Evolutionary conservation across 192 early-diverging fungal genomes (phyloP), one percentile per base, ranked within the genome.

Genomic region (Coemansia sp.): DNA sequence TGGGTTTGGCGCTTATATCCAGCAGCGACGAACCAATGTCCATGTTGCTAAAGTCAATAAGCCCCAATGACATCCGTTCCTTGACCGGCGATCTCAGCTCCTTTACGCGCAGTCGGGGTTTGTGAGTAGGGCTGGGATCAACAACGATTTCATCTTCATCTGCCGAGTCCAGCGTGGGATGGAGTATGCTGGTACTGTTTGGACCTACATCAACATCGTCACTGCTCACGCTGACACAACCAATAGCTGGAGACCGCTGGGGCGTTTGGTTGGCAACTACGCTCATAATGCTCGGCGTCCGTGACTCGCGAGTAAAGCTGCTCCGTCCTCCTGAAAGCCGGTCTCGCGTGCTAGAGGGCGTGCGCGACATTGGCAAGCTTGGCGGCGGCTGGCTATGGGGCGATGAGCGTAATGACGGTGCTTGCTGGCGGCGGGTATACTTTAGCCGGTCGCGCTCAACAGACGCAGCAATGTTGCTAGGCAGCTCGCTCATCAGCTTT

Each of bases 21-120:
- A 62, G n/a, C 40, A 70, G 62, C 15, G 59, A 70, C 2, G 33
- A 20, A n/a, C 59, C 63, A 21, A 66, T 65, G 31, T 77, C 73
- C 50, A 78, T 63, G 18, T 64, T 53, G 46, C 26, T 64, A 65
- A 78, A 78, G 54, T 78, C 75, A 15, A 78, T 68, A n/a, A 78
- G 55, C 14, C 75, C 75, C 15, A 78, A 61, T 4, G 75, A 78
- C 57, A 61, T 64, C 30, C 73, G 73, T 12, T 63, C 42, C 18
- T 59, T 56, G 2, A 42, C 59, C 5, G 72, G 63, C 7, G 62
- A 55, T 9, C 52, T 55, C n/a, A 76, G 58, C 9, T 55, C 62
- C 8, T 41, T 38, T 23, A 75, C 50, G 14, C 66, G 66, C 37
- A 36, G 53, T 38, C 33, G 62, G 0, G 50, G 37, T 14, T 40